These are phyloP conservation scores for Globisporangium canariense DNA, from an alignment of 352 stramenopile species.

Conservation along the genomic window DNA sequence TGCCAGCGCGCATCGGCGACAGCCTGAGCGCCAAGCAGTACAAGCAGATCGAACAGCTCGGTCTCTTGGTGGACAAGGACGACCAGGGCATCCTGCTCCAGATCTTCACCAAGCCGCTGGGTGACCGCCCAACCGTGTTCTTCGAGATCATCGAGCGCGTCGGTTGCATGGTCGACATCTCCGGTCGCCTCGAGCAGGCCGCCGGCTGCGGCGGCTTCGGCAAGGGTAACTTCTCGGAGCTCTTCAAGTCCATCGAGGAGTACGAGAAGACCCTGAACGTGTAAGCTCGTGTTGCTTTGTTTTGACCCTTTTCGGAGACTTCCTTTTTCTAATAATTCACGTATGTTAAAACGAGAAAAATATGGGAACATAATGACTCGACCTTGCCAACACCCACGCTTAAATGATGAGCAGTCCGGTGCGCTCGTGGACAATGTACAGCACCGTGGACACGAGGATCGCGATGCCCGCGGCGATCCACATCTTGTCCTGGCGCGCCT, in stretches of 20 bases:
- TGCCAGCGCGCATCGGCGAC: constrained; percentile 78
- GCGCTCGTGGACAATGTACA: constrained; percentile 77
- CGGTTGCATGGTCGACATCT: constrained; percentile 78
- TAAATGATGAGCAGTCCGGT: constrained; percentile 68
- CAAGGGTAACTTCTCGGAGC: constrained; percentile 91
- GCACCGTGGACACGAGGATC: constrained; percentile 56
- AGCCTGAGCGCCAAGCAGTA: constrained; percentile 86
- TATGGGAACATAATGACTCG: neutral
- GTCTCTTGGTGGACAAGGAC: constrained; percentile 93
- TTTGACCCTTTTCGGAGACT: neutral
- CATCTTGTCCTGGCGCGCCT: constrained; percentile 70
- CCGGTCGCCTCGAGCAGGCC: constrained; percentile 70
- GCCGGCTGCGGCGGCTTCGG: constrained; percentile 86
- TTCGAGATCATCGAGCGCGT: constrained; percentile 93
- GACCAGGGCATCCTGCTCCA: constrained; percentile 92
- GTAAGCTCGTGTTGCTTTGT: constrained; percentile 22
- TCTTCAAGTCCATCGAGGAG: constrained; percentile 93
- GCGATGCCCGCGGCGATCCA: constrained; percentile 70
- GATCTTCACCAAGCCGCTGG: constrained; percentile 91
- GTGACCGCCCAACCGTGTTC: constrained; percentile 86
- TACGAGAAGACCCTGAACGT: constrained; percentile 85
- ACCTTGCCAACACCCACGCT: neutral
- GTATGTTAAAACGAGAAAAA: constrained; percentile 6
- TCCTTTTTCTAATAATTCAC: neutral
- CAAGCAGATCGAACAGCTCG: constrained; percentile 89